A percentile compares a stretch with the other conserved stretches of the same genome.
Conservation (phyloP, 257 asterid species). For the Echites panduratus region DNA sequence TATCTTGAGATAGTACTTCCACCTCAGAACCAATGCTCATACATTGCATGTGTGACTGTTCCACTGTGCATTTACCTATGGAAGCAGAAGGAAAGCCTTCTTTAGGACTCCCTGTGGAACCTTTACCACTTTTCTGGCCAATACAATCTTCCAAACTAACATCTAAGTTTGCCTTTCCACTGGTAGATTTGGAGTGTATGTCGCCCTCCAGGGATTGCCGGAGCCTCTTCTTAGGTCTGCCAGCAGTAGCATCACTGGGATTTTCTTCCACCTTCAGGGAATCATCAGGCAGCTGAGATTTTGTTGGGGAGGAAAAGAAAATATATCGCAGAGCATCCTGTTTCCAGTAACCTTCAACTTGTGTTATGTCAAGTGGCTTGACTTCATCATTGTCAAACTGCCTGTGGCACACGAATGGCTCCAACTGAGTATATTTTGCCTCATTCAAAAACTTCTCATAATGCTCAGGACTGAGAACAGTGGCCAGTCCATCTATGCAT, state of each 20-base stretch:
- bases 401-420: conserved; percentile 69
- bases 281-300: conserved; percentile 20
- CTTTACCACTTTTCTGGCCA: conserved; percentile 11
- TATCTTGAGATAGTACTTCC: conserved; percentile 81
- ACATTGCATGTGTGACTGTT: conserved; percentile 14
- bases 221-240: conserved; percentile 59
- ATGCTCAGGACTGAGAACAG: conserved; percentile 85
- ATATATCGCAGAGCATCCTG: conserved; percentile 46
- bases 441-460: conserved; percentile 40
- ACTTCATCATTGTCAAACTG: conserved; percentile 61
- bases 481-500: conserved; percentile 89
- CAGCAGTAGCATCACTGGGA: conserved; percentile 28
- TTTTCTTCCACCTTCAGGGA: conserved; percentile 22
- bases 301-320: conserved; percentile 15
- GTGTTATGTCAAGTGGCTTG: conserved; percentile 59
- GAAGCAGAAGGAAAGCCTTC: conserved; percentile 19
- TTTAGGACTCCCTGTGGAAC: conserved; percentile 9
- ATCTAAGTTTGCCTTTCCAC: conserved; percentile 18
- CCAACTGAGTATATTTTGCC: conserved; percentile 35
- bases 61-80: conserved; percentile 13
- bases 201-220: conserved; percentile 43
- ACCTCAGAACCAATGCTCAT: conserved; percentile 56
- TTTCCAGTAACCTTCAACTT: conserved; percentile 67
- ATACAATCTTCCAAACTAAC: conserved; percentile 16
- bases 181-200: conserved; percentile 19